Evolutionary conservation across 805 yeast genomes (phyloP).

Genomic region (Komagataella phaffii): DNA sequence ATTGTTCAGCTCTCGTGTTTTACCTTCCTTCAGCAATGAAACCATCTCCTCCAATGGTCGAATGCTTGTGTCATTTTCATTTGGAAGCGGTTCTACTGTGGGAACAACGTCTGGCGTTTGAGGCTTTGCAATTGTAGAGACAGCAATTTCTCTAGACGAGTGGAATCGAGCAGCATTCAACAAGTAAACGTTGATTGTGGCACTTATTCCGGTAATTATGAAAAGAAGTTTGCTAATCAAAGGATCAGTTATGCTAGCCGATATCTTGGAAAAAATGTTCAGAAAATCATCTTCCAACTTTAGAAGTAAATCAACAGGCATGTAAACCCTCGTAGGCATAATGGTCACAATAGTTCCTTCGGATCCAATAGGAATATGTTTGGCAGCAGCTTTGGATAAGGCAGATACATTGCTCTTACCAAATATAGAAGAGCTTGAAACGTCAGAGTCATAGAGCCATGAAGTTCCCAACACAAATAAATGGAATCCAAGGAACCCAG

Average conservation of each 20-base stretch:
- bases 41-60: slow-evolving; percentile 49
- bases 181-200: slow-evolving; percentile 72
- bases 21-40: slow-evolving; percentile 55
- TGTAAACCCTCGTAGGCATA: slow-evolving; percentile 41
- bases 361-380: slow-evolving; percentile 28
- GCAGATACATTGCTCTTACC: slow-evolving; percentile 7
- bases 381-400: slow-evolving; percentile 26
- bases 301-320: slow-evolving; percentile 41
- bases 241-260: slow-evolving; percentile 65
- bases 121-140: not conserved
- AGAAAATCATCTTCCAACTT: slow-evolving; percentile 50
- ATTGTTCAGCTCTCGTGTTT: slow-evolving; percentile 49
- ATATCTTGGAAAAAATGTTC: slow-evolving; percentile 37
- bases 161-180: slow-evolving; percentile 75
- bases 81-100: not conserved
- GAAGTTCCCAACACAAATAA: slow-evolving; percentile 57
- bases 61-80: not conserved
- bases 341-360: slow-evolving; percentile 40
- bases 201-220: slow-evolving; percentile 58
- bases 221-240: slow-evolving; percentile 67
- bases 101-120: not conserved
- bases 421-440: slow-evolving; percentile 12
- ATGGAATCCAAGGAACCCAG: slow-evolving; percentile 48
- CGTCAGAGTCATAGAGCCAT: slow-evolving; percentile 43
- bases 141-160: slow-evolving; percentile 2